phyloP scores from a whole-genome alignment of 2,329 filamentous ascomycete species.

The Pezicula neosporulosa region DNA sequence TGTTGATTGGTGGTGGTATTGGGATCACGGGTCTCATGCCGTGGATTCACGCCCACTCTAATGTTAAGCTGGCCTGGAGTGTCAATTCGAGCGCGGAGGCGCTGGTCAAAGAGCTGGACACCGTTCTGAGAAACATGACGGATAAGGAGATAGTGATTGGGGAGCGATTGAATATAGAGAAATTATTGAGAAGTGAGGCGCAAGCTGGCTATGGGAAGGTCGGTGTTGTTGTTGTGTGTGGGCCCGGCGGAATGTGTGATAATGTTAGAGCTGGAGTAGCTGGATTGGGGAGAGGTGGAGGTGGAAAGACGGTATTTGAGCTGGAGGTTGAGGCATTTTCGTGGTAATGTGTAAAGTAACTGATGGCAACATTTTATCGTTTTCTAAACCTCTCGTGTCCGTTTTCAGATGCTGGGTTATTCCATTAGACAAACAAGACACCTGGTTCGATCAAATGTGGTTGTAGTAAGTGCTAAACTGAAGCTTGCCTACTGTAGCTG shows the following conservation, averaged over 20 bases:
- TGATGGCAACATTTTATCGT: no score
- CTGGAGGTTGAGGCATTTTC: constrained; percentile 25
- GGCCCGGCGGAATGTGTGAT: constrained; percentile 37
- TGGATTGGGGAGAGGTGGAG: not conserved
- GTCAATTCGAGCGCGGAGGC: constrained; percentile 22
- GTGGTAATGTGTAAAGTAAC: constrained; percentile 10
- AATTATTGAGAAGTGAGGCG: constrained; percentile 28
- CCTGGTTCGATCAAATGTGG: not conserved
- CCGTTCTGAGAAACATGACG: constrained; percentile 16
- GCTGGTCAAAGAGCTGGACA: constrained; percentile 29
- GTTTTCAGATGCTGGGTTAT: no score
- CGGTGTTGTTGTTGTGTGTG: constrained; percentile 38
- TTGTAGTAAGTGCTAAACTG: no score
- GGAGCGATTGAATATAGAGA: constrained; percentile 28
- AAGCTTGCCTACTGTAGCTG: no score
- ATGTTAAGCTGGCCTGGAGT: constrained; percentile 35
- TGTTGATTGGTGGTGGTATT: constrained; percentile 44
- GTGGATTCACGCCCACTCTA: constrained; percentile 28
- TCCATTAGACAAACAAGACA: no score
- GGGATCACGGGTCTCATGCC: constrained; percentile 43
- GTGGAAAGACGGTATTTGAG: constrained; percentile 15
- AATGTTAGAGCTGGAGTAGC: constrained; percentile 32
- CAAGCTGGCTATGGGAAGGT: constrained; percentile 25
- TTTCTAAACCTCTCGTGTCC: no score
- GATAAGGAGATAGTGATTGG: constrained; percentile 35